Base-by-base conservation (phyloP, 148 eudicot genomes). In the Arbutus unedo region DNA sequence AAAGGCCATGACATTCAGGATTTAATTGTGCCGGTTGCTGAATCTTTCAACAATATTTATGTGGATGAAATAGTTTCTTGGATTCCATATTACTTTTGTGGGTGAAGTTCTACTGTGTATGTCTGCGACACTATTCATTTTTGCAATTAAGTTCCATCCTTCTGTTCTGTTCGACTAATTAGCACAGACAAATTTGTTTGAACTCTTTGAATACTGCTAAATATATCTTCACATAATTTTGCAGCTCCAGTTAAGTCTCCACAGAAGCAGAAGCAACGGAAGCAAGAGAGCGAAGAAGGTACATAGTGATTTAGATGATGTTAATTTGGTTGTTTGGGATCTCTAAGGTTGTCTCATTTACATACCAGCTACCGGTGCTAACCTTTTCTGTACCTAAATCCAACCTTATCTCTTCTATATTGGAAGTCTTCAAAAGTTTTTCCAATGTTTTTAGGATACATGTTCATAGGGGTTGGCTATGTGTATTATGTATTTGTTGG, bases 221-320 rank as follows among this genome's bases (percentile, higher is more conserved):
- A 44, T 44, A 3, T 59, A 49, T 54, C 79, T 62, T 72, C 82
- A 47, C 75, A 76, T 80, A 76, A 84, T 84, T 73, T 74, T 59
- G 87, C 93, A 86, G 86, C 86, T 86, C 62, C 91, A 60, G 92
- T 76, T 48, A 91, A 87, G 85, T 19, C 90, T 23, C 56, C 86
- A 38, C 80, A 71, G 48, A 91, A 87, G 83, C 84, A 85, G 64
- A 92, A 89, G 84, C 84, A 83, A 62, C 89, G 75, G 87, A 95
- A 91, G 85, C 86, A 87, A 79, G 92, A 83, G 81, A 86, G 84
- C 80, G 87, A 85, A 62, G 93, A 91, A 87, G 97, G 97, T 95
- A 81, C 47, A 45, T 47, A 66, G 71, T 66, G 38, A 66, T 13
- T 64, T 66, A 78, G 66, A 47, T 55, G 56, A 70, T 70, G 18